These are phyloP conservation scores for Phalaenopsis aphrodite DNA, from an alignment of 106 monocot species.

Conservation along the genomic window DNA sequence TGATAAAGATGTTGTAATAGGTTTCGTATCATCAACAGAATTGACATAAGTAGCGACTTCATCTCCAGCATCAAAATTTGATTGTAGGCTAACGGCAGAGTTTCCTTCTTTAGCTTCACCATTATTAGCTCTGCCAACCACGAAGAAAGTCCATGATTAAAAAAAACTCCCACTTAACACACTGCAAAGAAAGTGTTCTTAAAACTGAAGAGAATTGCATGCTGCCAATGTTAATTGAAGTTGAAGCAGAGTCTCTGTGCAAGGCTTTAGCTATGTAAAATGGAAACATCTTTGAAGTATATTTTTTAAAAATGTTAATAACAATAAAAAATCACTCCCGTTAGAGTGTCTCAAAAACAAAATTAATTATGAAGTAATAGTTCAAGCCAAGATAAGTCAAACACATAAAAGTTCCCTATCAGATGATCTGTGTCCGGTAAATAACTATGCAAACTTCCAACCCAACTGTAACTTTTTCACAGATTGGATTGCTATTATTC, in stretches of 20 bases:
- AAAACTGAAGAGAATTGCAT: background rate
- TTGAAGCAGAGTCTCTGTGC: background rate
- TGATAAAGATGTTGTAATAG: conserved; percentile 53
- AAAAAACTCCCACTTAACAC: background rate
- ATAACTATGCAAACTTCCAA: background rate
- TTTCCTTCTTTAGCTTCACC: conserved; percentile 27
- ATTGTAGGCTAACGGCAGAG: conserved; percentile 8
- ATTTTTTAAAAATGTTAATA: background rate
- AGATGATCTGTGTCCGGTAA: too few species aligned
- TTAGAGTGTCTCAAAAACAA: background rate
- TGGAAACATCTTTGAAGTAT: background rate
- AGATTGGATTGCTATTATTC: background rate
- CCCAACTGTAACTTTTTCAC: background rate
- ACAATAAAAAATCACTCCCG: background rate
- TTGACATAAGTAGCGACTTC: conserved; percentile 17
- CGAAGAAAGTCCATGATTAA: background rate
- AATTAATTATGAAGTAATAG: background rate
- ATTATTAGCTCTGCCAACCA: conserved; percentile 19
- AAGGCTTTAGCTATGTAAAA: background rate
- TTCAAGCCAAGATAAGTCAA: background rate
- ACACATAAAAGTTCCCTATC: background rate
- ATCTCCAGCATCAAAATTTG: conserved; percentile 23
- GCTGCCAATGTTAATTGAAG: background rate
- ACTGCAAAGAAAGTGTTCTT: background rate
- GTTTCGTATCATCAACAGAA: conserved; percentile 17